Conservation (phyloP, 176 grass and related monocot species). For the Cenchrus fungigraminus region DNA sequence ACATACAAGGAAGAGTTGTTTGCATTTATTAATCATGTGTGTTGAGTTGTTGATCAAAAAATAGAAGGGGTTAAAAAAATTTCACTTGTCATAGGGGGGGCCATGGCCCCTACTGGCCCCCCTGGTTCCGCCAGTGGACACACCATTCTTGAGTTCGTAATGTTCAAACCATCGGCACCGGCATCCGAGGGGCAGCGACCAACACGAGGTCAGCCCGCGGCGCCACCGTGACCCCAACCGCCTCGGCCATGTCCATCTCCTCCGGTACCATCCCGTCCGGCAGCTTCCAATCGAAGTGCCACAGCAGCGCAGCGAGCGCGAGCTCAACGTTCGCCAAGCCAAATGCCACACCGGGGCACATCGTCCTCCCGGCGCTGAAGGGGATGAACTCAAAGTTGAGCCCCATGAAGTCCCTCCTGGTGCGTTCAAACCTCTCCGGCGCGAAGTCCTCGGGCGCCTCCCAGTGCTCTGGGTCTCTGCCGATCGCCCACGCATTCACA, state of each 20-base stretch:
- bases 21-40: too few species aligned
- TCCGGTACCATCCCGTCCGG: not conserved
- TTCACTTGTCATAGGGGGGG: too few species aligned
- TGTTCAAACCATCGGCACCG: not conserved
- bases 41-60: too few species aligned
- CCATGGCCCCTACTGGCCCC: too few species aligned
- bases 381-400: not conserved
- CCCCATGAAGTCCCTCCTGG: not conserved
- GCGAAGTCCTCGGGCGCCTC: not conserved
- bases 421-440: not conserved
- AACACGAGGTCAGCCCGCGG: not conserved
- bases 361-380: not conserved
- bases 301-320: not conserved
- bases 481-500: constrained; percentile 47
- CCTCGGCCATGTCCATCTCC: not conserved
- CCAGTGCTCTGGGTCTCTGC: constrained; percentile 44
- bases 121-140: too few species aligned
- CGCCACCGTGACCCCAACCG: not conserved
- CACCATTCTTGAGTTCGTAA: too few species aligned
- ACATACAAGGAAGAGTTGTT: too few species aligned
- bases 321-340: not conserved
- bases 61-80: too few species aligned
- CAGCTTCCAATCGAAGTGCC: not conserved
- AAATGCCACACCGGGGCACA: not conserved
- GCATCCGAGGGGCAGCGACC: not conserved